Evolutionary conservation across 2,329 filamentous ascomycete genomes (phyloP), one percentile per base, ranked within the genome.

Genomic region (Penicillium sp.): DNA sequence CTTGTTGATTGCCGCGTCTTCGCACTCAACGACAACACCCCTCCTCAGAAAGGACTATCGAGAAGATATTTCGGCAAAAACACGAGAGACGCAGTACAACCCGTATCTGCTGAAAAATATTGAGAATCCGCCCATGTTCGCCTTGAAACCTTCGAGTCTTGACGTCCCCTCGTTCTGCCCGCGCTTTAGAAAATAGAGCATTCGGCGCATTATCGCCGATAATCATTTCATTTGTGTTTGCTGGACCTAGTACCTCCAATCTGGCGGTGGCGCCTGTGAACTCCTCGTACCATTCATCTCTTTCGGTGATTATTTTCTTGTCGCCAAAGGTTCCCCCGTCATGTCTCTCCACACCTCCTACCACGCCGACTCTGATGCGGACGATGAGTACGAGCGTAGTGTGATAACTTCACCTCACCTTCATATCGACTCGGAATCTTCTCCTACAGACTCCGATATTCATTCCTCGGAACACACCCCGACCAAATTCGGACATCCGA

Each of bases 311-410:
- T 45, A 36, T 37, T 26, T 35, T 33, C 35, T 47, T 51, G n/a
- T 19, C 41, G 22, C 47, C 25, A 12, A 45, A 51, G 48, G 38
- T 38, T 40, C 42, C 42, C 17, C 45, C 35, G 41, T 42, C 62
- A 78, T 78, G 75, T 71, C 75, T 26, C 75, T 77, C 51, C 75
- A 76, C 41, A 73, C 73, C 35, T 73, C 78, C 54, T 85, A 86
- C 66, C 82, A 85, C 68, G 83, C 83, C 60, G 84, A 86, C 64
- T 86, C 82, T 47, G 83, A 86, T 66, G 84, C 84, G 59, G 84
- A 87, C 69, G 84, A 87, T 73, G 84, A 87, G 72, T 86, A 84
- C 63, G 84, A 86, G 71, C 78, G 83, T 62, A 82, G 80, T 64
- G 78, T 80, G 57, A 77, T 85, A 67, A 82, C 81, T 48, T 83